Evolutionary conservation across 2,329 filamentous ascomycete genomes (phyloP).

Genomic region (Aspergillus luchuensis): DNA sequence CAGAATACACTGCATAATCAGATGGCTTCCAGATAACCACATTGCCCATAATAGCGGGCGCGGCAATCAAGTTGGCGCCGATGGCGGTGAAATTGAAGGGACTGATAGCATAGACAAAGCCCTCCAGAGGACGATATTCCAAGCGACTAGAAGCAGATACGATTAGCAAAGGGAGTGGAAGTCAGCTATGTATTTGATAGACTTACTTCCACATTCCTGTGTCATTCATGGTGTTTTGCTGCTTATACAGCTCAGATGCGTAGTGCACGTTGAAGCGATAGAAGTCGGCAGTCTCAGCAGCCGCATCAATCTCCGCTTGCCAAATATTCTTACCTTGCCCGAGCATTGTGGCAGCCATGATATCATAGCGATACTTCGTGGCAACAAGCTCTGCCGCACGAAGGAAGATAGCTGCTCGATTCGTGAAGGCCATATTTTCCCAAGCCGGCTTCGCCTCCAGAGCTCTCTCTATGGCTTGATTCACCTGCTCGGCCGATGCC

Average conservation of each 20-base stretch:
- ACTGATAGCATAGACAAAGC: conserved; percentile 87
- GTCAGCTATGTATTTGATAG: too few relatives aligned
- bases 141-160: conserved; percentile 51
- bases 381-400: conserved; percentile 87
- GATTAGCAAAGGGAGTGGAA: too few relatives aligned
- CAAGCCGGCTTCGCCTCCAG: conserved; percentile 48
- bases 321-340: conserved; percentile 45
- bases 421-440: conserved; percentile 81
- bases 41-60: conserved; percentile 84
- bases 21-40: conserved; percentile 95
- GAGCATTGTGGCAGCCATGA: conserved; percentile 49
- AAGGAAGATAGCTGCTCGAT: conserved; percentile 86
- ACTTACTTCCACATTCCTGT: conserved; percentile 74
- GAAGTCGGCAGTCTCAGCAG: conserved; percentile 87
- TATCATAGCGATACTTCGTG: conserved; percentile 87
- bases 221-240: conserved; percentile 80
- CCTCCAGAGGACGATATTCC: conserved; percentile 83
- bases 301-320: conserved; percentile 94
- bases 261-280: conserved; percentile 86
- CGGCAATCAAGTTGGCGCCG: conserved; percentile 75
- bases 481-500: too few relatives aligned
- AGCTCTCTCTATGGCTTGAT: too few relatives aligned
- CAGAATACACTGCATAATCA: conserved; percentile 77
- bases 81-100: conserved; percentile 58
- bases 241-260: conserved; percentile 80